Percentiles rank a stretch among this genome's conserved stretches.
Evolutionary conservation across 768 basidiomycete genomes (phyloP).

Genomic region (Trametes cingulata): DNA sequence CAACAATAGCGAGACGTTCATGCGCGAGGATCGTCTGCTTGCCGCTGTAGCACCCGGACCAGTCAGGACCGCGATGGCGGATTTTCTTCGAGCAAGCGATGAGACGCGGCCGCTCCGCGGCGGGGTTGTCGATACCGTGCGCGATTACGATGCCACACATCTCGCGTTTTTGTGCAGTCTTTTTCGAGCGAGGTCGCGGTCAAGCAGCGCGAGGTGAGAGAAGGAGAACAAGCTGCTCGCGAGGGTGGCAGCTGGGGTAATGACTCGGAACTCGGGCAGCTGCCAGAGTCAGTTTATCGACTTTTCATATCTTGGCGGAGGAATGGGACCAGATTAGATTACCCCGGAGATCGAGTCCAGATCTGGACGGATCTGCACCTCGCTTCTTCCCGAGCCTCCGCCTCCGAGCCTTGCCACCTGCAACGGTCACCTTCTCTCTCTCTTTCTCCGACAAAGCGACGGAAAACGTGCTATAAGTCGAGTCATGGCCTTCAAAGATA

Average conservation of each 20-base stretch:
- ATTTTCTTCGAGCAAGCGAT: slow-evolving; percentile 88
- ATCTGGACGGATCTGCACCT: background rate
- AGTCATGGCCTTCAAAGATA: background rate
- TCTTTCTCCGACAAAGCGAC: slow-evolving; percentile 13
- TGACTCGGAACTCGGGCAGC: slow-evolving; percentile 17
- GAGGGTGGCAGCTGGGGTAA: background rate
- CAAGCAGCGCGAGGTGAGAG: background rate
- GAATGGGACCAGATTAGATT: slow-evolving; percentile 18
- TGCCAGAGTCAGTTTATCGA: slow-evolving; percentile 14
- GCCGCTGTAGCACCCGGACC: slow-evolving; percentile 94
- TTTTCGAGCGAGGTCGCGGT: background rate
- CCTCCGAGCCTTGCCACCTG: background rate
- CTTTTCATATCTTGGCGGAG: background rate
- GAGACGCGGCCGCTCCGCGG: slow-evolving; percentile 65
- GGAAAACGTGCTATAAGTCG: background rate
- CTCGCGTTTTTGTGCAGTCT: slow-evolving; percentile 9
- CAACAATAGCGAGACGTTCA: slow-evolving; percentile 96
- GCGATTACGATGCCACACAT: slow-evolving; percentile 96
- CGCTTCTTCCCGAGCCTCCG: slow-evolving; percentile 7
- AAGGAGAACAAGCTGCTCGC: background rate
- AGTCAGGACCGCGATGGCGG: slow-evolving; percentile 95
- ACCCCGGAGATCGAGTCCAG: slow-evolving; percentile 6
- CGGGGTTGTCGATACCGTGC: slow-evolving; percentile 76
- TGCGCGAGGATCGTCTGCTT: slow-evolving; percentile 84
- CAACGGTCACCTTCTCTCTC: background rate